Conservation (phyloP, 1,284 basidiomycete genomes). For the Cutaneotrichosporon sp. region DNA sequence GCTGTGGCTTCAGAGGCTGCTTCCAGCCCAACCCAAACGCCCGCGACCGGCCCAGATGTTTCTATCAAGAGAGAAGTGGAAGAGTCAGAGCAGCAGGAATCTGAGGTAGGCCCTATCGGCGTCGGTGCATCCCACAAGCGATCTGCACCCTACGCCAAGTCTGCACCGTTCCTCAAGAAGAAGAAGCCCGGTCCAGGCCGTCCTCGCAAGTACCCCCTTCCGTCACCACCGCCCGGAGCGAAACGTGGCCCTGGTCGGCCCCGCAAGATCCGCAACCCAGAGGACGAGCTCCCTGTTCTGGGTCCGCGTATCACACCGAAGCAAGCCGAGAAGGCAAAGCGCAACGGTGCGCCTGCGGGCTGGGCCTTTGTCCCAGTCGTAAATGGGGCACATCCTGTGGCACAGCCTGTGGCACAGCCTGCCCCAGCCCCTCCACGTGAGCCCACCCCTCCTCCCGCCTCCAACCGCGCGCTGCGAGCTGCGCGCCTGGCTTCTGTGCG, state of each 20-base stretch:
- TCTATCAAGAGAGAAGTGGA: not conserved
- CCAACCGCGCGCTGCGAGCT: constrained; percentile 17
- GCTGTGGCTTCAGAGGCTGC: not conserved
- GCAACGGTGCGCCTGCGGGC: constrained; percentile 44
- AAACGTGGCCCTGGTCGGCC: constrained; percentile 24
- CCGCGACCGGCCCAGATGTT: not conserved
- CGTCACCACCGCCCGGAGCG: constrained; percentile 7
- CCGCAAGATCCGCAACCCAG: constrained; percentile 14
- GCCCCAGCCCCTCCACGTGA: constrained; percentile 2
- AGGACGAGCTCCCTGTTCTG: not conserved
- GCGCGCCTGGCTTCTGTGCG: constrained; percentile 6
- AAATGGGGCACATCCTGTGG: no score
- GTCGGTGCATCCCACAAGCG: not conserved
- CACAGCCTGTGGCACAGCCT: not conserved
- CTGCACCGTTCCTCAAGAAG: not conserved
- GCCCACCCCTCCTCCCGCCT: not conserved
- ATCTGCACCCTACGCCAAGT: not conserved
- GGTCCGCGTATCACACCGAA: constrained; percentile 9
- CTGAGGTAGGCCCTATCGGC: not conserved
- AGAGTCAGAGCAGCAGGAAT: not conserved
- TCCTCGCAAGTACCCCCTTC: constrained; percentile 9
- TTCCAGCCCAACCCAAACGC: not conserved
- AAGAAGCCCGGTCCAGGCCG: constrained; percentile 6
- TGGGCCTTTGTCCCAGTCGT: constrained; percentile 35
- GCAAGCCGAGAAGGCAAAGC: constrained; percentile 20